Evolutionary conservation across 441 rosid species (phyloP).

Genomic region (Corymbia calophylla): DNA sequence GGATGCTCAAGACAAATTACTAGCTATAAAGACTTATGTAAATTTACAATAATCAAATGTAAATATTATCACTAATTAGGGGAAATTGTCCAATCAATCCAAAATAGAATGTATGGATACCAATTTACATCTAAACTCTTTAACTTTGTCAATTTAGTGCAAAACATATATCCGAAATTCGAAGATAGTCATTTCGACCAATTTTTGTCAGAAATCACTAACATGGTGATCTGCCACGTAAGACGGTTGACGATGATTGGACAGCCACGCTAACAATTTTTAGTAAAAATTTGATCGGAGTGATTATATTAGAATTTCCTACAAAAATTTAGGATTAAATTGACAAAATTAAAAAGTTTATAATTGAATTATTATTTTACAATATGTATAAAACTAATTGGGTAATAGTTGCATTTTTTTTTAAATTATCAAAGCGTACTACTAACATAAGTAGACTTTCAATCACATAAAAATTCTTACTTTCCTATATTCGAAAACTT

Average conservation of each 20-base stretch:
- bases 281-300: neutral
- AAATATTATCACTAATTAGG: neutral
- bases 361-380: rapidly evolving
- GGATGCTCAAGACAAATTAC: neutral
- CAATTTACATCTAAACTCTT: neutral
- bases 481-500: neutral
- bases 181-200: neutral
- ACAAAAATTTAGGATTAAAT: neutral
- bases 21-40: neutral
- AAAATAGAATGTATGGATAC: neutral
- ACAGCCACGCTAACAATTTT: neutral
- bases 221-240: neutral
- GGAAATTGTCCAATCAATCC: neutral
- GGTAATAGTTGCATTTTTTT: neutral
- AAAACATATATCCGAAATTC: neutral
- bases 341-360: neutral
- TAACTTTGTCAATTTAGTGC: neutral
- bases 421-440: neutral
- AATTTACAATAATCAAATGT: neutral
- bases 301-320: neutral
- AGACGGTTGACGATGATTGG: rapidly evolving
- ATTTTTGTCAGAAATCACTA: neutral
- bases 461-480: neutral
- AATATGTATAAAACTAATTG: neutral
- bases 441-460: neutral